Conservation (phyloP, 1,284 basidiomycete genomes). For the Ustilago trichophora region DNA sequence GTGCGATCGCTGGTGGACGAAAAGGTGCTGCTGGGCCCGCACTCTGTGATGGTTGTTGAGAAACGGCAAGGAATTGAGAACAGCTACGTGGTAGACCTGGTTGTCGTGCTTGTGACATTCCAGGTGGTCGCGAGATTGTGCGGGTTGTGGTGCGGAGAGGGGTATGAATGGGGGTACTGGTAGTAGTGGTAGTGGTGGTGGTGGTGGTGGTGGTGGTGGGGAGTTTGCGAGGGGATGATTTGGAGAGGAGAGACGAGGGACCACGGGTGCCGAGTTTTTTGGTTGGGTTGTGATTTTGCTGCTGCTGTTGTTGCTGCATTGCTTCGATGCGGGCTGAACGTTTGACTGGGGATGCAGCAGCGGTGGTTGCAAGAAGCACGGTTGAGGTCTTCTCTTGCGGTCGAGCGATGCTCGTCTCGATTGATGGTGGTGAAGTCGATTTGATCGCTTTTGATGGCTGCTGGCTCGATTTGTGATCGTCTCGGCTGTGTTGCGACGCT, state of each 20-base stretch:
- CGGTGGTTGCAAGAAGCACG: no score
- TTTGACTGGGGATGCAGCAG: no score
- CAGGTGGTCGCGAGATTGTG: no score
- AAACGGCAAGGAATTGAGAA: constrained; percentile 17
- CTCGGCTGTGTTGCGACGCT: no score
- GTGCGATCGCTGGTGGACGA: constrained; percentile 26
- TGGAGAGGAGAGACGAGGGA: constrained; percentile 14
- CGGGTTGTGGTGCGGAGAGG: no score
- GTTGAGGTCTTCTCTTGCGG: no score
- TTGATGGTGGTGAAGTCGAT: no score
- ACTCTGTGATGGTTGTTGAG: not conserved
- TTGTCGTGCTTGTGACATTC: constrained; percentile 42
- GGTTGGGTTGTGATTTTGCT: not conserved
- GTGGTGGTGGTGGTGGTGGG: no score
- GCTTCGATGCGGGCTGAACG: constrained; percentile 41
- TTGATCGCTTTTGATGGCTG: no score
- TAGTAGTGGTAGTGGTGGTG: not conserved
- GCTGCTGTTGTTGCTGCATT: constrained; percentile 17
- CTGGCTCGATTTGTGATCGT: no score
- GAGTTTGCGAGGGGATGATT: constrained; percentile 21
- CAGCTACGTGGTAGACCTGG: constrained; percentile 28
- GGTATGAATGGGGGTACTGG: no score
- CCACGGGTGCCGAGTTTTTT: constrained; percentile 40
- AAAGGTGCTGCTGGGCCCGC: constrained; percentile 34
- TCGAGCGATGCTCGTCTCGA: no score